A percentile compares a stretch with the other conserved stretches of the same genome.
Evolutionary conservation across 441 rosid species (phyloP).

Genomic region (Jatropha multifida): DNA sequence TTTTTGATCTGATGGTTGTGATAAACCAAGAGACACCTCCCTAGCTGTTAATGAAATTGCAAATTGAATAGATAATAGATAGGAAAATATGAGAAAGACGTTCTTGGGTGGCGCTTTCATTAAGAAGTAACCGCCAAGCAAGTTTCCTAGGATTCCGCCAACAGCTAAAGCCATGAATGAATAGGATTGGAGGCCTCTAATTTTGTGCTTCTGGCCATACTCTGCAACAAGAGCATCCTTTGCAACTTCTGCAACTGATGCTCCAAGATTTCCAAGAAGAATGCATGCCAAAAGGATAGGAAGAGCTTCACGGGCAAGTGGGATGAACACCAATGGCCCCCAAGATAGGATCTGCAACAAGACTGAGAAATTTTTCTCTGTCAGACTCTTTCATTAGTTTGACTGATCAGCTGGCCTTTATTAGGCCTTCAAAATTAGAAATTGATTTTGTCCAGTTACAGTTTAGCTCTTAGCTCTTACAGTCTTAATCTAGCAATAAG

Average conservation of each 20-base stretch:
- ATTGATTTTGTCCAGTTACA: neutral
- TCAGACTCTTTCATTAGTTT: constrained; percentile 15
- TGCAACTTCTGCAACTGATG: constrained; percentile 77
- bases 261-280: constrained; percentile 74
- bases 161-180: constrained; percentile 79
- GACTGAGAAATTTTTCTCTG: constrained; percentile 38
- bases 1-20: constrained; percentile 26
- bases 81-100: constrained; percentile 56
- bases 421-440: neutral
- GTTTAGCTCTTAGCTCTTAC: constrained; percentile 10
- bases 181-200: constrained; percentile 65
- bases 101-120: constrained; percentile 41
- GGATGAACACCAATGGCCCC: constrained; percentile 63
- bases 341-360: constrained; percentile 71
- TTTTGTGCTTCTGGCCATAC: constrained; percentile 53
- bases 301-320: constrained; percentile 54
- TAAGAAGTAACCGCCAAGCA: constrained; percentile 65
- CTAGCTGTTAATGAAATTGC: constrained; percentile 38
- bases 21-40: constrained; percentile 58
- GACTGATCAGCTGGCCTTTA: constrained; percentile 12
- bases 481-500: neutral
- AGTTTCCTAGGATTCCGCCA: constrained; percentile 73
- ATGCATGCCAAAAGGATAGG: constrained; percentile 59
- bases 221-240: constrained; percentile 86
- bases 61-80: constrained; percentile 53